These are phyloP conservation scores for Massospora cicadina DNA, from an alignment of 371 early-diverging fungal genomes.

Conservation along the genomic window DNA sequence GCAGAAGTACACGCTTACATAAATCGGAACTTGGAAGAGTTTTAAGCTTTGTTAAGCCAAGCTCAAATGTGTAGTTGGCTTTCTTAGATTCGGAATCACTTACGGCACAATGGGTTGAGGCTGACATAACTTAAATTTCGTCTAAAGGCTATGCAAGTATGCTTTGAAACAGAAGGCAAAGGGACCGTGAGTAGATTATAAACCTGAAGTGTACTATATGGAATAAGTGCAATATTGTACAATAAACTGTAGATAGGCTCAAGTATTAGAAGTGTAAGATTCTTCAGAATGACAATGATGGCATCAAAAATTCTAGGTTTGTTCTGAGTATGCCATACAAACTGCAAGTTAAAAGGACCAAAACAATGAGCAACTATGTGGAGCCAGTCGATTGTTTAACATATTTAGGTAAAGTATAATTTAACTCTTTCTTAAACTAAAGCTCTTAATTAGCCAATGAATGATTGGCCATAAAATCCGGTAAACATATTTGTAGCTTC, in stretches of 20 bases:
- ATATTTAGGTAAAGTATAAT: background rate
- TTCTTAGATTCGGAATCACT: background rate
- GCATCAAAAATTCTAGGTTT: background rate
- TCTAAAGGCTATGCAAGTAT: background rate
- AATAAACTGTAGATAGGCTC: background rate
- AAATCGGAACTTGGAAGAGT: background rate
- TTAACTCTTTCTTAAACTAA: background rate
- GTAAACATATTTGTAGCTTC: too few species aligned
- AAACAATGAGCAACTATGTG: background rate
- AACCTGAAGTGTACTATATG: background rate
- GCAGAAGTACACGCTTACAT: conserved; percentile 1
- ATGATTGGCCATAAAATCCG: too few species aligned
- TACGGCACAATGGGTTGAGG: background rate
- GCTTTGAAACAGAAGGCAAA: background rate
- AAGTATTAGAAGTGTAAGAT: background rate
- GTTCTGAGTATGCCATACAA: background rate
- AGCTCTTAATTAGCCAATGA: too few species aligned
- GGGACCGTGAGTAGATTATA: background rate
- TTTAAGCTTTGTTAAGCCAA: background rate
- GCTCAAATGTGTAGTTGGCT: background rate
- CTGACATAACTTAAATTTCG: background rate
- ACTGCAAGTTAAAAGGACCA: background rate
- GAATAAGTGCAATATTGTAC: background rate
- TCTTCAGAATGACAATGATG: background rate
- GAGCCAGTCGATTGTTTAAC: background rate